These are phyloP conservation scores for Pilobolus umbonatus DNA, from an alignment of 192 early-diverging fungal species.

Conservation along the genomic window DNA sequence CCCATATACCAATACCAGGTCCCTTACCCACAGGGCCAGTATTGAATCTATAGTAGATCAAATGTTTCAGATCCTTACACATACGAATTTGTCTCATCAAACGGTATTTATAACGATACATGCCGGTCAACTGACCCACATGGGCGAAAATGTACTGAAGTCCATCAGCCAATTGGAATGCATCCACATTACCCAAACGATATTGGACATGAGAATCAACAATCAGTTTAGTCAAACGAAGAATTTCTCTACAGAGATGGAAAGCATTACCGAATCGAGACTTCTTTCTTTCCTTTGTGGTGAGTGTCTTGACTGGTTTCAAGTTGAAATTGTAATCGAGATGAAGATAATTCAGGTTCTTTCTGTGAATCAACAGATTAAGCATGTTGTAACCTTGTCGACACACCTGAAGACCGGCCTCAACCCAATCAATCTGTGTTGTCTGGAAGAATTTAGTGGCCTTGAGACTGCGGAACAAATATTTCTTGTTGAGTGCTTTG, in stretches of 20 bases:
- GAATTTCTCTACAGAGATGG: constrained; percentile 93
- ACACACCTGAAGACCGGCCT: constrained; percentile 97
- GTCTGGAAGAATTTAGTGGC: constrained; percentile 99
- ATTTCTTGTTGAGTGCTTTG: constrained; percentile 89
- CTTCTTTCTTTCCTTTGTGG: constrained; percentile 99
- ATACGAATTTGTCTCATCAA: constrained; percentile 97
- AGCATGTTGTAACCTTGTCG: constrained; percentile 99
- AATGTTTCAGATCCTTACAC: constrained; percentile 47
- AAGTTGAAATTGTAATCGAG: constrained; percentile 99
- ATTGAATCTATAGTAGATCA: constrained; percentile 73
- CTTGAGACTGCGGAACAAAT: constrained; percentile 91
- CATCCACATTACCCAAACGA: constrained; percentile 95
- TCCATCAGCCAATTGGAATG: constrained; percentile 98
- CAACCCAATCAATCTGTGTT: constrained; percentile 98
- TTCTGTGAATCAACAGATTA: constrained; percentile 96
- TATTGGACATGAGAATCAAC: constrained; percentile 99
- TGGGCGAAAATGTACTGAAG: constrained; percentile 98
- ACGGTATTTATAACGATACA: constrained; percentile 99
- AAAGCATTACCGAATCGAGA: constrained; percentile 98
- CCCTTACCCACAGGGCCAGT: constrained; percentile 97
- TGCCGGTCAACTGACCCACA: constrained; percentile 97
- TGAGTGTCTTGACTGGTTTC: constrained; percentile 97
- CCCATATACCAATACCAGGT: constrained; percentile 98
- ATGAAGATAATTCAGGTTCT: constrained; percentile 97
- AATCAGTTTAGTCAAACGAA: constrained; percentile 92